phyloP scores from a whole-genome alignment of 2,329 filamentous ascomycete species.

The Penicillium sp. region DNA sequence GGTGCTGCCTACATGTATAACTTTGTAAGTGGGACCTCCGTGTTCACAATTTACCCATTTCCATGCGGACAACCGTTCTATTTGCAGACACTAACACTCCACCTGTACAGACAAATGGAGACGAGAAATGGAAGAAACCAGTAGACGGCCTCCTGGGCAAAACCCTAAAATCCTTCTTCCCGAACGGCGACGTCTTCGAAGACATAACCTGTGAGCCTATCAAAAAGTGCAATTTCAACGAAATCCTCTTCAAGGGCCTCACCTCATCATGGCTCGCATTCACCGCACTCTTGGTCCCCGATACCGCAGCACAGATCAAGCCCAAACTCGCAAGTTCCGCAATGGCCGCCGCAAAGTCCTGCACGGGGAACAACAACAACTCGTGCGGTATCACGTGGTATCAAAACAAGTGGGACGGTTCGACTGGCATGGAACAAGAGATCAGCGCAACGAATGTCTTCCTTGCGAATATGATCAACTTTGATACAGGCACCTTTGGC shows the following conservation, averaged over 20 bases:
- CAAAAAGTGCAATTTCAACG: slow-evolving; percentile 56
- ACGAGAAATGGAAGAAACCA: slow-evolving; percentile 54
- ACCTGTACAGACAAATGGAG: slow-evolving; percentile 45
- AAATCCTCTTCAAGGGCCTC: slow-evolving; percentile 65
- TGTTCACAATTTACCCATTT: no score
- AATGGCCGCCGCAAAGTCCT: slow-evolving; percentile 59
- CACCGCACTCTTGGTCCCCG: slow-evolving; percentile 62
- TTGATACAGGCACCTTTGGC: slow-evolving; percentile 50
- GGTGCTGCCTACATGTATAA: slow-evolving; percentile 70
- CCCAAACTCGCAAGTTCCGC: slow-evolving; percentile 59
- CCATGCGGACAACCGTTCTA: not conserved
- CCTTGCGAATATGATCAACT: slow-evolving; percentile 56
- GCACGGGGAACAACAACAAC: slow-evolving; percentile 58
- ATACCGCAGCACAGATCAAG: slow-evolving; percentile 54
- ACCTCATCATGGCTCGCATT: slow-evolving; percentile 64
- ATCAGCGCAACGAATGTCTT: slow-evolving; percentile 66
- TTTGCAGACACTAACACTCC: not conserved
- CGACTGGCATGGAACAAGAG: slow-evolving; percentile 63
- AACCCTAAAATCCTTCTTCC: slow-evolving; percentile 52
- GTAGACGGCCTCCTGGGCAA: slow-evolving; percentile 56
- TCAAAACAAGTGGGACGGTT: slow-evolving; percentile 51
- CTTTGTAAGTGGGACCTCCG: slow-evolving; percentile 40
- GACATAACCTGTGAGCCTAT: slow-evolving; percentile 65
- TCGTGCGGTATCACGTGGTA: slow-evolving; percentile 66
- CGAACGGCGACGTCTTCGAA: slow-evolving; percentile 20